These are phyloP conservation scores for Sugiyamaella marilandica DNA, from an alignment of 805 yeast genomes.

Conservation along the genomic window DNA sequence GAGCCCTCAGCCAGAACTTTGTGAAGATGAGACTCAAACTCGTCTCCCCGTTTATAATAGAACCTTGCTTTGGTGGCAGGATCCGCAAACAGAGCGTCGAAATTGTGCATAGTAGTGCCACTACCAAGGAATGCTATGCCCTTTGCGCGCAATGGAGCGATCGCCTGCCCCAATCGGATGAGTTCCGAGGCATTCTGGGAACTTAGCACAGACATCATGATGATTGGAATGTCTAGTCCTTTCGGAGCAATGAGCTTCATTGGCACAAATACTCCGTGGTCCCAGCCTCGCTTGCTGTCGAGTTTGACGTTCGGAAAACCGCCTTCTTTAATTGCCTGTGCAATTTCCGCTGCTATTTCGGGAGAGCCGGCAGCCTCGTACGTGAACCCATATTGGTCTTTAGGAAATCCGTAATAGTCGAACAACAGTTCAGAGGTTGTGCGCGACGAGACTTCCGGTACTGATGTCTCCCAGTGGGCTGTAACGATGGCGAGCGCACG, in stretches of 20 bases:
- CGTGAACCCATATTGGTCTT: conserved; percentile 6
- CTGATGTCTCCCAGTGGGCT: conserved; percentile 13
- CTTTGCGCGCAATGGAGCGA: conserved; percentile 9
- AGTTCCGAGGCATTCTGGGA: conserved; percentile 7
- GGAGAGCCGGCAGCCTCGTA: conserved; percentile 5
- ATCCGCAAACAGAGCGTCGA: not conserved
- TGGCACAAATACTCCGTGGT: conserved; percentile 14
- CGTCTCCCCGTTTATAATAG: not conserved
- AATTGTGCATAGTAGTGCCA: conserved; percentile 10
- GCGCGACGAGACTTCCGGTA: conserved; percentile 9
- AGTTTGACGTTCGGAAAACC: conserved; percentile 1
- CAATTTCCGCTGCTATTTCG: conserved; percentile 1
- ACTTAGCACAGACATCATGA: conserved; percentile 6
- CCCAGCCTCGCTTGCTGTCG: conserved; percentile 12
- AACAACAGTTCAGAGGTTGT: conserved; percentile 1
- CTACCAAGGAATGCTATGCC: conserved; percentile 12
- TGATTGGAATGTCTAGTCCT: conserved; percentile 10
- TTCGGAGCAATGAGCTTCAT: conserved; percentile 8
- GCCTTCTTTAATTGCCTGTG: conserved; percentile 3
- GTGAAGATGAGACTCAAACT: not conserved
- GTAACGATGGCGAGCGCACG: conserved; percentile 8
- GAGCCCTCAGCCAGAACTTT: not conserved
- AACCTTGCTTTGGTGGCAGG: not conserved
- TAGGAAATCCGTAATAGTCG: conserved; percentile 10
- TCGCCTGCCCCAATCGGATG: conserved; percentile 4